These are phyloP conservation scores for Nicotiana noctiflora DNA, from an alignment of 257 asterid species.

Conservation along the genomic window DNA sequence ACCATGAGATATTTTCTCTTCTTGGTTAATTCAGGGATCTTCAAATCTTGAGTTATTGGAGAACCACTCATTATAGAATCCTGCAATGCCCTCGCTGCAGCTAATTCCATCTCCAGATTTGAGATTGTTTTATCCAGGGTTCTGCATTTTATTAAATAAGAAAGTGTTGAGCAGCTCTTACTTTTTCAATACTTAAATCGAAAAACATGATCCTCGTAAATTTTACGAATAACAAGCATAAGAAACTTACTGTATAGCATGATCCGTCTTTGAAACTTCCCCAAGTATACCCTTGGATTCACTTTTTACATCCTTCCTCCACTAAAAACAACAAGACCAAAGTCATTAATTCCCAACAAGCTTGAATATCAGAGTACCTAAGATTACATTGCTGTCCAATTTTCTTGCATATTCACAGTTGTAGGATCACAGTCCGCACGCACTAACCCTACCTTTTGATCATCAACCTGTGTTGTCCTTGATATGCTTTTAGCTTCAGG, in stretches of 20 bases:
- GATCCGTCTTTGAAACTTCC: conserved; percentile 42
- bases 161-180: background rate
- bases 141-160: conserved; percentile 31
- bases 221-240: conserved; percentile 3
- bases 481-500: conserved; percentile 62
- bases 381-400: background rate
- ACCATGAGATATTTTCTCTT: conserved; percentile 77
- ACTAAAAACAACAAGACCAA: background rate
- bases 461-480: conserved; percentile 25
- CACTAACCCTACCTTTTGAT: conserved; percentile 44
- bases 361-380: background rate
- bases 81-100: conserved; percentile 80
- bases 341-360: background rate
- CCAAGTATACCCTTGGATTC: conserved; percentile 34
- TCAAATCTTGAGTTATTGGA: conserved; percentile 58
- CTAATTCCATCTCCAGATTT: conserved; percentile 79
- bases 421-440: conserved; percentile 45
- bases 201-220: background rate
- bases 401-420: conserved; percentile 37
- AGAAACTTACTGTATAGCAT: conserved; percentile 53
- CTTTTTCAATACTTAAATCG: background rate
- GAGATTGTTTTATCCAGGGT: conserved; percentile 72
- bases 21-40: conserved; percentile 45
- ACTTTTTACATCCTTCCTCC: conserved; percentile 36
- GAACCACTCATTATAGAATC: conserved; percentile 64